phyloP scores from a whole-genome alignment of 208 protist species.

The Phytomonas francai region DNA sequence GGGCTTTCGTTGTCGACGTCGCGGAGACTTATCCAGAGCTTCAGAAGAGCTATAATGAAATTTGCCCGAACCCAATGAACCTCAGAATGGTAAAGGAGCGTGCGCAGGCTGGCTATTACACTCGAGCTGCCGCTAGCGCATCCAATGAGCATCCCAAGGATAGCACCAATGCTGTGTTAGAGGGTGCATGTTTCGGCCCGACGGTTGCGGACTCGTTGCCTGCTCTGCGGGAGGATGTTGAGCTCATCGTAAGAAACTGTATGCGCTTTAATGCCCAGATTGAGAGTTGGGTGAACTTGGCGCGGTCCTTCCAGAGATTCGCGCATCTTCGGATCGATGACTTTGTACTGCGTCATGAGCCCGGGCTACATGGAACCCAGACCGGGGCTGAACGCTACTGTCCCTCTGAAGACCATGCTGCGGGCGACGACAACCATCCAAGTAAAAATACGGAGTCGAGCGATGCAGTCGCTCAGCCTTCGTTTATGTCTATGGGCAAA shows the following conservation, averaged over 20 bases:
- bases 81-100: constrained; percentile 54
- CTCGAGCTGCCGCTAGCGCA: constrained; percentile 6
- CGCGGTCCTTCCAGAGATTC: constrained; percentile 53
- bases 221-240: constrained; percentile 58
- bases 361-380: constrained; percentile 43
- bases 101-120: constrained; percentile 57
- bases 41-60: constrained; percentile 42
- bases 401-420: background rate
- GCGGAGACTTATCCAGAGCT: constrained; percentile 66
- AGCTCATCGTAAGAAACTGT: constrained; percentile 82
- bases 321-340: constrained; percentile 78
- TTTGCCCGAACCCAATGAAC: constrained; percentile 78
- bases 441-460: background rate
- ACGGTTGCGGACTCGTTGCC: constrained; percentile 59
- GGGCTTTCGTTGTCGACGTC: constrained; percentile 75
- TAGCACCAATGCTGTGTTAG: constrained; percentile 1
- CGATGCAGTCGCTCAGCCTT: background rate
- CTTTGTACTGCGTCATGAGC: constrained; percentile 51
- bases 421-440: background rate
- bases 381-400: constrained; percentile 31
- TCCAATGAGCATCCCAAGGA: constrained; percentile 1
- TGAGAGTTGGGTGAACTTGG: constrained; percentile 56
- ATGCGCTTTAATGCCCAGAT: constrained; percentile 69
- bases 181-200: constrained; percentile 19
- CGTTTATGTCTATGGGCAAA: background rate